Evolutionary conservation across 2,329 filamentous ascomycete genomes (phyloP), one percentile per base, ranked within the genome.

Genomic region (Botrytis elliptica): DNA sequence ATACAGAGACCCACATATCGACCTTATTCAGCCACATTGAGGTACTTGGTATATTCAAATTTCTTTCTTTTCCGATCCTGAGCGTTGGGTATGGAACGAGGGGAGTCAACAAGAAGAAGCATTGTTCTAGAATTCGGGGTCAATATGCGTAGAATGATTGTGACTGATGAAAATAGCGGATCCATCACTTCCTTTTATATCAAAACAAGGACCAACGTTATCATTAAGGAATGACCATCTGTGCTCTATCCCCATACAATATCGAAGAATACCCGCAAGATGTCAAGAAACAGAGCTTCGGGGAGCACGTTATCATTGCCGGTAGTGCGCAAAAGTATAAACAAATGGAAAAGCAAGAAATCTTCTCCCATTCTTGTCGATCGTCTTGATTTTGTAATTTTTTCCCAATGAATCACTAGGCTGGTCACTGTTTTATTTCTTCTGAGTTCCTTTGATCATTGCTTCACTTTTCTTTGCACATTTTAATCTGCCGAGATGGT

Each of bases 151-250:
- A 42, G 38, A 33, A 42, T 57, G 18, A 42, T 20, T 20, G 20
- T 33, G 38, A 16, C 20, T 57, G n/a, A 38, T 29, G 9, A 42
- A 57, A 33, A 57, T 25, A 40, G 65, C 65, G 22, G 46, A 20
- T 8, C 65, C 46, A 18, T 52, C 65, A 55, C 52, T 52, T 52
- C 64, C 14, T 25, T 38, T 67, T 22, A 38, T 36, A 18, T 29
- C 33, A 18, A n/a, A 10, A n/a, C 22, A n/a, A n/a, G 64, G 33
- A n/a, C 49, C 36, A 40, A 57, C 14, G 25, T 29, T 38, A 49
- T 66, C 36, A 68, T 69, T 44, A 57, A 69, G 66, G 36, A 22
- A 69, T 18, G 38, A 16, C 18, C n/a, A 69, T 69, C 66, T 68
- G 25, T 69, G 49, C 38, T 33, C 36, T 18, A 69, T 69, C 49